Evolutionary conservation across 2,329 filamentous ascomycete genomes (phyloP).

Genomic region (Fusarium dlaminii): DNA sequence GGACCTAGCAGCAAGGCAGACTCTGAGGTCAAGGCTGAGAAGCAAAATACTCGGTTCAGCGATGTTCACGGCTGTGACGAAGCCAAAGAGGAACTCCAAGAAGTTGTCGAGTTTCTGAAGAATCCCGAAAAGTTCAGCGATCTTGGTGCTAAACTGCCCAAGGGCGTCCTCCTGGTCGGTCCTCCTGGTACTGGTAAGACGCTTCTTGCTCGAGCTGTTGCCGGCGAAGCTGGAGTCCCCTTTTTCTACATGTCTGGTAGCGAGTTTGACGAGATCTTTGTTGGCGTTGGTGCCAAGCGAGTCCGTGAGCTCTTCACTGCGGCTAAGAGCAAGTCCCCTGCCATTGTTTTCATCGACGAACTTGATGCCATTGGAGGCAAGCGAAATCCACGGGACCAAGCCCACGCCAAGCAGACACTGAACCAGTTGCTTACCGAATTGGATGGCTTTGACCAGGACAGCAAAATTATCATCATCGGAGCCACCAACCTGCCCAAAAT

Average conservation of each 20-base stretch:
- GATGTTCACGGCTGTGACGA: slow-evolving; percentile 98
- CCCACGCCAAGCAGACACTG: slow-evolving; percentile 95
- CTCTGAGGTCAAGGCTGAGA: slow-evolving; percentile 90
- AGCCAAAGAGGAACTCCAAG: slow-evolving; percentile 96
- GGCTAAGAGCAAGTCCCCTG: slow-evolving; percentile 85
- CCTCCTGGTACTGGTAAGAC: slow-evolving; percentile 98
- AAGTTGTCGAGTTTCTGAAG: slow-evolving; percentile 94
- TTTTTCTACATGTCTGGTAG: slow-evolving; percentile 99
- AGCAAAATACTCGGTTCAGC: slow-evolving; percentile 88
- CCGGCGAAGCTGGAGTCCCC: slow-evolving; percentile 94
- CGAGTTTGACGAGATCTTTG: slow-evolving; percentile 98
- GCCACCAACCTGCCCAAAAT: slow-evolving; percentile 96
- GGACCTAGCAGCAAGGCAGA: slow-evolving; percentile 73
- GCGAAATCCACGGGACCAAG: slow-evolving; percentile 89
- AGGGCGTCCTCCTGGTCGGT: slow-evolving; percentile 93
- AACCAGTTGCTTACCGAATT: slow-evolving; percentile 97
- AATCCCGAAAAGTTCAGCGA: slow-evolving; percentile 93
- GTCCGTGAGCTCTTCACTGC: slow-evolving; percentile 91
- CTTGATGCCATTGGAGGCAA: slow-evolving; percentile 94
- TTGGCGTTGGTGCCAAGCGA: slow-evolving; percentile 95
- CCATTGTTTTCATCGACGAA: slow-evolving; percentile 96
- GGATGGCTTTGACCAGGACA: slow-evolving; percentile 95
- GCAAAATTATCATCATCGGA: slow-evolving; percentile 92
- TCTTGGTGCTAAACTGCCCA: slow-evolving; percentile 94
- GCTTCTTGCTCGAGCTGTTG: slow-evolving; percentile 91